Evolutionary conservation across 805 yeast genomes (phyloP).

Genomic region (Cyberlindnera euphorbiiphila): DNA sequence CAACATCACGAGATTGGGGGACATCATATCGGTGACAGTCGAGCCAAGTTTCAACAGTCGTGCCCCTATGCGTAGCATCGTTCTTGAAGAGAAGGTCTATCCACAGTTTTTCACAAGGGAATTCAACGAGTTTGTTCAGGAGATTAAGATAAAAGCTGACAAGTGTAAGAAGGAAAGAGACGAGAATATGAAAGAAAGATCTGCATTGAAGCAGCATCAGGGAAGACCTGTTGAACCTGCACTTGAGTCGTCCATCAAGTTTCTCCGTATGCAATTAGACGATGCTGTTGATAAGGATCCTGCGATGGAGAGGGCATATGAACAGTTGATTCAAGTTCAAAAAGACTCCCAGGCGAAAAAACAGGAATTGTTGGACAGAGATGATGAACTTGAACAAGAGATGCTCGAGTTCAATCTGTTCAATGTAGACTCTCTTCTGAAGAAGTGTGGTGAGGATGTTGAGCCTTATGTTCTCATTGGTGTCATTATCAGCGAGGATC

Average conservation of each 20-base stretch:
- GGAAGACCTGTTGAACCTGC: conserved; percentile 31
- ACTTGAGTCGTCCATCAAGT: conserved; percentile 27
- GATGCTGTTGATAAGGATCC: conserved; percentile 12
- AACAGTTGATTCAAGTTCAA: conserved; percentile 8
- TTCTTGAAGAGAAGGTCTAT: conserved; percentile 32
- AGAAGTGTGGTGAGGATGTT: conserved; percentile 17
- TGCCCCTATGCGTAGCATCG: conserved; percentile 14
- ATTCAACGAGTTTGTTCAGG: conserved; percentile 15
- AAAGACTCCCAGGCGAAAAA: conserved; percentile 15
- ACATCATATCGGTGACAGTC: conserved; percentile 34
- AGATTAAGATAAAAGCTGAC: conserved; percentile 2
- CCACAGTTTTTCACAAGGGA: conserved; percentile 38
- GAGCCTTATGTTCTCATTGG: conserved; percentile 40
- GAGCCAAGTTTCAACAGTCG: conserved; percentile 12
- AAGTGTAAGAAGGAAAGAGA: conserved; percentile 16
- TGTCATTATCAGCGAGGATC: conserved; percentile 30
- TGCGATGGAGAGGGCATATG: conserved; percentile 8
- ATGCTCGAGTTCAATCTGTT: conserved; percentile 20
- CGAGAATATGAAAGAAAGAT: conserved; percentile 15
- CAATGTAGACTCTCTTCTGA: conserved; percentile 28
- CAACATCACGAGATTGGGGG: conserved; percentile 28
- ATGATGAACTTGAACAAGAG: conserved; percentile 15
- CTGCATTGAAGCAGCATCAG: conserved; percentile 28
- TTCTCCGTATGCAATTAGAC: conserved; percentile 22
- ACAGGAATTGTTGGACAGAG: conserved; percentile 7